These are phyloP conservation scores for Turnera subulata DNA, from an alignment of 345 rosid genomes.

Conservation along the genomic window DNA sequence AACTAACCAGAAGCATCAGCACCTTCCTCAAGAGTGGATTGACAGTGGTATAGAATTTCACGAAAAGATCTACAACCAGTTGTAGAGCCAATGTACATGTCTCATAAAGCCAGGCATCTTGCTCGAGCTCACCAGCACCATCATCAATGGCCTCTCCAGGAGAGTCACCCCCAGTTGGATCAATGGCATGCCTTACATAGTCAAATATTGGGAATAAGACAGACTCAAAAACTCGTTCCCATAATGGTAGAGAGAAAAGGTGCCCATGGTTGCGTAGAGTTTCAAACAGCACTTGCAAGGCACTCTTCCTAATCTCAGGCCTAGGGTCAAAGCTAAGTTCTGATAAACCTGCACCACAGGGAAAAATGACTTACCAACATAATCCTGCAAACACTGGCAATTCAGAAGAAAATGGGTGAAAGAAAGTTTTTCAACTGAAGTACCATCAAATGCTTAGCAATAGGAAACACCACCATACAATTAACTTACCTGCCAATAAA, in stretches of 20 bases:
- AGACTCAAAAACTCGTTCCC: slow-evolving; percentile 91
- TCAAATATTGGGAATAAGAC: slow-evolving; percentile 96
- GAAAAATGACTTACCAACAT: background rate
- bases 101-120: slow-evolving; percentile 98
- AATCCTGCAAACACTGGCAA: background rate
- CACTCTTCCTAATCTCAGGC: slow-evolving; percentile 95
- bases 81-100: slow-evolving; percentile 99
- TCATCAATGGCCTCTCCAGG: slow-evolving; percentile 54
- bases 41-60: slow-evolving; percentile 83
- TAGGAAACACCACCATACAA: slow-evolving; percentile 14
- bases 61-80: slow-evolving; percentile 97
- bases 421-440: slow-evolving; percentile 13
- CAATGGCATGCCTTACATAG: slow-evolving; percentile 96
- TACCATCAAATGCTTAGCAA: slow-evolving; percentile 9
- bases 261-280: slow-evolving; percentile 93
- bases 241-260: slow-evolving; percentile 73
- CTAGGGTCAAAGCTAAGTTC: slow-evolving; percentile 99
- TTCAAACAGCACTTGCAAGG: slow-evolving; percentile 89
- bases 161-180: slow-evolving; percentile 77
- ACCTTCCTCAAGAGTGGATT: slow-evolving; percentile 89
- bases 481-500: slow-evolving; percentile 76
- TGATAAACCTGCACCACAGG: slow-evolving; percentile 63
- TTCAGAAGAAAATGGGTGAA: background rate
- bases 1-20: slow-evolving; percentile 77
- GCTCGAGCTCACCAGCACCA: slow-evolving; percentile 73